Percentiles rank a stretch among this genome's conserved stretches.
These are phyloP conservation scores for Pseudogymnoascus sp. DNA, from an alignment of 2,329 filamentous ascomycete genomes.

Conservation along the genomic window DNA sequence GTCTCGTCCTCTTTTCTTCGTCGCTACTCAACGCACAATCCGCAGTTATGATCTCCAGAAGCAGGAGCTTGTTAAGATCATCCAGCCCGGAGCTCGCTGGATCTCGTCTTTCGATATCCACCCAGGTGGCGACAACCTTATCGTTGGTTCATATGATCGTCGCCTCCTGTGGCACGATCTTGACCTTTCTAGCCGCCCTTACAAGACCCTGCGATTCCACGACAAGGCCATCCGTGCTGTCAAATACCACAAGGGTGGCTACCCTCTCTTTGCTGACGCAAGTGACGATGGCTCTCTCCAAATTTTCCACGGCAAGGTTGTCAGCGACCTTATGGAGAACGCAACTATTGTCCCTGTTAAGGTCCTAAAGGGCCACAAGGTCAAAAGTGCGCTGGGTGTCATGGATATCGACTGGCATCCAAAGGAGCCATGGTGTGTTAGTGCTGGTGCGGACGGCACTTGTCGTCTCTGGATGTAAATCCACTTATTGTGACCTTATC, in stretches of 20 bases:
- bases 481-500: background rate
- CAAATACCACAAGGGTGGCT: conserved; percentile 69
- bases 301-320: conserved; percentile 94
- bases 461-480: conserved; percentile 73
- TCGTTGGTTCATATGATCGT: conserved; percentile 91
- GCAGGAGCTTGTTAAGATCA: conserved; percentile 84
- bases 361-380: conserved; percentile 81
- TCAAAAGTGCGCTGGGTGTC: conserved; percentile 78
- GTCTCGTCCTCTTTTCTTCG: conserved; percentile 84
- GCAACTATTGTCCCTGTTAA: conserved; percentile 94
- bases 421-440: conserved; percentile 85
- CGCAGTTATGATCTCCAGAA: conserved; percentile 88
- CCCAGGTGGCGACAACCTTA: conserved; percentile 84
- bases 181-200: conserved; percentile 80
- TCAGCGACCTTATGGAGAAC: conserved; percentile 90
- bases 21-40: conserved; percentile 88
- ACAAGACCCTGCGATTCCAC: conserved; percentile 96
- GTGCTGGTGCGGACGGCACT: conserved; percentile 88
- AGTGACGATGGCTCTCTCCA: conserved; percentile 92
- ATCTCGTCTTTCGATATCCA: conserved; percentile 93
- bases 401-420: conserved; percentile 96
- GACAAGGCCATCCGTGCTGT: conserved; percentile 83
- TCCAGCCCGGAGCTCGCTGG: conserved; percentile 90
- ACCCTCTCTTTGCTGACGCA: conserved; percentile 86
- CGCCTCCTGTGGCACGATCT: conserved; percentile 94